Base-by-base conservation (phyloP, 495 filamentous ascomycete species). In the Usnea hakonensis region DNA sequence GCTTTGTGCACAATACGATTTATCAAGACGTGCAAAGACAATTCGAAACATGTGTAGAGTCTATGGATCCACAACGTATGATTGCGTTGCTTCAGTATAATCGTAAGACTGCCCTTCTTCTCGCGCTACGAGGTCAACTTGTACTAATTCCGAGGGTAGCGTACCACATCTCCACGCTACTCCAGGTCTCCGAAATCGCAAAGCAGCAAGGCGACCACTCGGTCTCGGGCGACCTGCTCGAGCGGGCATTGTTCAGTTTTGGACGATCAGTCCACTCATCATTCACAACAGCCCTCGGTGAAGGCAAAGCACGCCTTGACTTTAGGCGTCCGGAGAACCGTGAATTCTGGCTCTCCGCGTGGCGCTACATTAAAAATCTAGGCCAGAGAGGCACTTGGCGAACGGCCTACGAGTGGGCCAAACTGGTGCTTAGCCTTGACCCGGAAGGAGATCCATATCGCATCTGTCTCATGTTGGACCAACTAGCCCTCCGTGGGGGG, bases 341-440 rank as follows among this genome's bases (percentile, higher is more conserved):
- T 44, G 93, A 99, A 70, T 84, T 99, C 55, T 97, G 85, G 85
- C 84, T 97, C 50, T 88, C 90, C 28, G 86, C 83, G n/a, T 94
- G 87, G 80, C 84, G 91, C 64, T 96, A 96, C 65, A 86, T 96
- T 68, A 81, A 79, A 58, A 90, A 89, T 62, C 79, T 97, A 13
- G 80, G 87, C 13, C 87, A 89, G 81, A 91, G 94, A 67, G 91
- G 92, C n/a, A 96, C 92, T 17, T 95, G 89, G 80, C 82, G 91
- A 35, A 97, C 94, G 2, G 89, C 90, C 0, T 87, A 91, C 53
- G 95, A 97, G 73, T 99, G 92, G 90, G 82, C 87, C 8, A 96
- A 95, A 73, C 75, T 97, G 11, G 73, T 96, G 11, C 76, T 96
- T 1, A 83, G 85, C 62, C 73, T 99, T 56, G 83, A 89, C 66